Base-by-base conservation (phyloP, 2,329 filamentous ascomycete genomes). In the Ceratocystis variospora region DNA sequence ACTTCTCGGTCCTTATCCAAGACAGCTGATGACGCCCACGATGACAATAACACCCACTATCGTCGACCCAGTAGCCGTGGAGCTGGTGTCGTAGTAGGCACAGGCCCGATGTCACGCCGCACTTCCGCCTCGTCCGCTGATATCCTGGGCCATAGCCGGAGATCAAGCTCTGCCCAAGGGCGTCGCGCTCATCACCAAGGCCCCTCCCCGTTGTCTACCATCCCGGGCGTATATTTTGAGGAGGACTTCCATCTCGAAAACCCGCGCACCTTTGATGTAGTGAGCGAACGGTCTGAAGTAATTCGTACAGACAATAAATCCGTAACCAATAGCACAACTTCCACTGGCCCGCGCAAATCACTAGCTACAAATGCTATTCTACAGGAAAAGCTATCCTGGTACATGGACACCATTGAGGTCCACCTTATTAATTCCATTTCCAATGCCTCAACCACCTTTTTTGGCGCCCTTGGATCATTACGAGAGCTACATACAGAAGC, bases 401-500 rank as follows among this genome's bases (percentile, higher is more conserved):
- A 99, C 75, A 96, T 99, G 91, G 94, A 99, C 74, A 99, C 94
- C 0, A 91, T 99, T 25, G 94, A 99, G 74, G 90, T 99, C 65
- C 94, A 99, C 74, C 79, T 99, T 6, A 96, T 99, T 71, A 90
- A 90, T 41, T 96, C 92, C 0, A 99, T 99, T 69, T 97, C 93
- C 1, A 91, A 89, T 0, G 94, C 94, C 0, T 97, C 94, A 0
- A 91, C 90, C 0, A 96, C 93, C 0, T 99, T 99, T 75, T 99
- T 99, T 72, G 92, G 91, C 0, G 94, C 94, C 0, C 79, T 99
- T 0, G 93, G 94, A 0, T 96, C 92, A 0, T 78, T 99, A 44
- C 88, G 90, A 70, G 90, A 96, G 73, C 79, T 99, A 10, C 93
- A 99, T 73, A 87, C 87, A 0, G 94, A 99, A 75, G 92, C 94